Percentiles rank a stretch among this genome's conserved stretches.
phyloP scores from a whole-genome alignment of 2,329 filamentous ascomycete species.

The Trichoderma brevicompactum region DNA sequence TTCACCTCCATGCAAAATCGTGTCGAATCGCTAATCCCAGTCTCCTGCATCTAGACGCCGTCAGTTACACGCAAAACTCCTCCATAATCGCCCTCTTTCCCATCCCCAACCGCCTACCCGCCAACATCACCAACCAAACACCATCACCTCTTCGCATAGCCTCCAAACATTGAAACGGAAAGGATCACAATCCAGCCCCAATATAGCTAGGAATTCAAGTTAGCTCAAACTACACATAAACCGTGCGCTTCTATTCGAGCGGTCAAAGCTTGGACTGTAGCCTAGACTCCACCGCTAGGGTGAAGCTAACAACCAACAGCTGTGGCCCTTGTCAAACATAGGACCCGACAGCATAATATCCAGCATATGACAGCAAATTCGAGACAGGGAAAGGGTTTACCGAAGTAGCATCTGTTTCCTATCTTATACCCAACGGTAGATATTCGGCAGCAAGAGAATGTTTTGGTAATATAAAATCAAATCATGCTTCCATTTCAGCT shows the following conservation, averaged over 20 bases:
- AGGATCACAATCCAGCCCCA: neutral
- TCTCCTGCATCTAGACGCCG: conserved; percentile 6
- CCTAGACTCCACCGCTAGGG: conserved; percentile 2
- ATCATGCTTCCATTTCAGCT: conserved; percentile 3
- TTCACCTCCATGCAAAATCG: neutral
- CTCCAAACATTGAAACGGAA: neutral
- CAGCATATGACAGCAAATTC: neutral
- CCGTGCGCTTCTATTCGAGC: conserved; percentile 1
- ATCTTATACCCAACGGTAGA: neutral
- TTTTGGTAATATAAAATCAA: neutral
- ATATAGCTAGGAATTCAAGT: neutral
- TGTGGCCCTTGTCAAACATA: neutral
- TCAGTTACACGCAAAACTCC: neutral
- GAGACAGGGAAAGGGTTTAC: neutral
- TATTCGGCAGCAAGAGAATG: neutral
- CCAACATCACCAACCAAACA: conserved; percentile 4
- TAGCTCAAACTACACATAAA: neutral
- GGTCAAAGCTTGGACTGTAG: neutral
- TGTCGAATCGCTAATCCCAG: neutral
- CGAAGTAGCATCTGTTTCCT: neutral
- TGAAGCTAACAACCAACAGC: conserved; percentile 2
- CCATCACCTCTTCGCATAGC: neutral
- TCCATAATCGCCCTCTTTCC: neutral
- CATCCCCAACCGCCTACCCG: neutral
- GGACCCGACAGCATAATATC: neutral